These are phyloP conservation scores for Stephania japonica DNA, from an alignment of 164 flowering plant species.

Conservation along the genomic window DNA sequence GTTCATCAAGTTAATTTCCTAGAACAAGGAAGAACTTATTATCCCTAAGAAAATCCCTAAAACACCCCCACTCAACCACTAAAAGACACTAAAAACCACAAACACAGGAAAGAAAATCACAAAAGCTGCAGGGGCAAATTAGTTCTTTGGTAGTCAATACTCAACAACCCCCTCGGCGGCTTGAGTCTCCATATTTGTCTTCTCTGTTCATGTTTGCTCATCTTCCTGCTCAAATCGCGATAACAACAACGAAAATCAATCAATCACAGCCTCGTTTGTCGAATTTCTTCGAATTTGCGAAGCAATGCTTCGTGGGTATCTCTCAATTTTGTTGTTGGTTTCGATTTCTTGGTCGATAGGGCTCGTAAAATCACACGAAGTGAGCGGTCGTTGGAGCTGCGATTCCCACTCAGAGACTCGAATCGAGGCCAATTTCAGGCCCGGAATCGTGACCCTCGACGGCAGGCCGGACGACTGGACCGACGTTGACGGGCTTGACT, in stretches of 20 bases:
- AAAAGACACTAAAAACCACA: not conserved
- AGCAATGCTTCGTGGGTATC: conserved; percentile 23
- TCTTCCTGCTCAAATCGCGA: not conserved
- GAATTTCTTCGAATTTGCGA: not conserved
- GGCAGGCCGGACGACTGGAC: conserved; percentile 84
- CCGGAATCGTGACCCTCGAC: conserved; percentile 73
- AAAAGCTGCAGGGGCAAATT: not conserved
- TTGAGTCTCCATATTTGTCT: not conserved
- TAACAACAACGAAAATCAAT: not conserved
- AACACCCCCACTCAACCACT: not conserved
- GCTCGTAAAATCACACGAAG: conserved; percentile 54
- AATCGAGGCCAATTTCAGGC: conserved; percentile 53
- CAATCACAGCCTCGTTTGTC: not conserved
- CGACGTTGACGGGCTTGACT: conserved; percentile 67
- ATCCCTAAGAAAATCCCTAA: not conserved
- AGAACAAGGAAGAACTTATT: not conserved
- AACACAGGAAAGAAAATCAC: not conserved
- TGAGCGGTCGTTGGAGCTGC: conserved; percentile 75
- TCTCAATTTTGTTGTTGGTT: conserved; percentile 10
- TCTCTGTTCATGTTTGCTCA: not conserved
- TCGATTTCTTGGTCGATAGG: conserved; percentile 12
- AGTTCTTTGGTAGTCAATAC: not conserved
- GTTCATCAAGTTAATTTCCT: not conserved
- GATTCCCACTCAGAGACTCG: conserved; percentile 45
- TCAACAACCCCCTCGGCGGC: not conserved